Evolutionary conservation across 495 filamentous ascomycete genomes (phyloP).

Genomic region (Podospora conica): DNA sequence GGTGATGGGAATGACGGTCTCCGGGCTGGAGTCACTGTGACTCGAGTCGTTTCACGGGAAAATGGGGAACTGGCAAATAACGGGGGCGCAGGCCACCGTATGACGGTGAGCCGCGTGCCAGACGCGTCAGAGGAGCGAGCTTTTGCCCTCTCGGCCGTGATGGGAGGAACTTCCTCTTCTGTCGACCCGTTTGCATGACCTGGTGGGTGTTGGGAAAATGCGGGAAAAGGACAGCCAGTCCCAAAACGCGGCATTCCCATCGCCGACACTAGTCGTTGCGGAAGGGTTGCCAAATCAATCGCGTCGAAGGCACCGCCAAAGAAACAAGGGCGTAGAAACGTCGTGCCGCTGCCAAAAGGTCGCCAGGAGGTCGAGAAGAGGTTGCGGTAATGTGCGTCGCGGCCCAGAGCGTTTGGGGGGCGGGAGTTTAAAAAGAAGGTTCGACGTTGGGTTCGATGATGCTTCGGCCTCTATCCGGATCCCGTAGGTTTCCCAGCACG

Average conservation of each 20-base stretch:
- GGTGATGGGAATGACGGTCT: background rate
- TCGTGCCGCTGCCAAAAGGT: background rate
- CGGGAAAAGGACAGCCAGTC: slow-evolving; percentile 16
- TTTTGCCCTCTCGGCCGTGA: slow-evolving; percentile 7
- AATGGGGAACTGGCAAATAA: slow-evolving; percentile 1
- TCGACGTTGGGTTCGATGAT: background rate
- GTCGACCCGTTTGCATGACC: slow-evolving; percentile 16
- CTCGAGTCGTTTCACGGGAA: slow-evolving; percentile 5
- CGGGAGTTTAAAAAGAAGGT: slow-evolving; percentile 9
- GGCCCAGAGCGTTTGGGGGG: background rate
- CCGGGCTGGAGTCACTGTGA: slow-evolving; percentile 7
- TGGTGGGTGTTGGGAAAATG: slow-evolving; percentile 20
- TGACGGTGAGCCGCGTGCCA: slow-evolving; percentile 10
- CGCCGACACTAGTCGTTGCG: background rate
- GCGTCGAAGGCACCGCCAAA: background rate
- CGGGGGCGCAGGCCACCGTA: slow-evolving; percentile 2
- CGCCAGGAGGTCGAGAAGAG: background rate
- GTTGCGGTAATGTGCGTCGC: background rate
- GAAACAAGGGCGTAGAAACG: background rate
- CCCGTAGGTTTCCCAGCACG: slow-evolving; percentile 9
- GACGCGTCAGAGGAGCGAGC: slow-evolving; percentile 5
- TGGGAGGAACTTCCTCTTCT: slow-evolving; percentile 6
- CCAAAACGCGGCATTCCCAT: background rate
- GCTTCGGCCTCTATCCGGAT: background rate
- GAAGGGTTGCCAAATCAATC: slow-evolving; percentile 1